Percentiles rank a stretch among this genome's conserved stretches.
These are phyloP conservation scores for Talaromyces sp. DNA, from an alignment of 2,329 filamentous ascomycete genomes.

Conservation along the genomic window DNA sequence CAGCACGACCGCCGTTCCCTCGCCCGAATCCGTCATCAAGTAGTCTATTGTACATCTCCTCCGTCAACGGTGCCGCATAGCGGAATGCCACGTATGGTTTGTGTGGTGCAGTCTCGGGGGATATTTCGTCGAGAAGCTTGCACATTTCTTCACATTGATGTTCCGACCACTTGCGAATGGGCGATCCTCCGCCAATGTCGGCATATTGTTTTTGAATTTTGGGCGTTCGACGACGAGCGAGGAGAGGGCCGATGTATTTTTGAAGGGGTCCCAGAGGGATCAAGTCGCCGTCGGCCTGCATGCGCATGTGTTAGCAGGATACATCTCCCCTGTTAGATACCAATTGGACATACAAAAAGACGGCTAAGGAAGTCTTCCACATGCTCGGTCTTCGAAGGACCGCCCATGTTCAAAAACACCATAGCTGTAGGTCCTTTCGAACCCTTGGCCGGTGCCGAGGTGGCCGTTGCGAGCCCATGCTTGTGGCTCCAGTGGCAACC, in stretches of 20 bases:
- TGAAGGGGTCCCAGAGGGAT: constrained; percentile 94
- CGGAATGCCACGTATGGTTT: constrained; percentile 97
- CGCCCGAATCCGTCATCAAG: constrained; percentile 85
- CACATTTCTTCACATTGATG: constrained; percentile 93
- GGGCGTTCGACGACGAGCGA: constrained; percentile 79
- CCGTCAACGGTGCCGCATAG: constrained; percentile 88
- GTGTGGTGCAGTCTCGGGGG: constrained; percentile 89
- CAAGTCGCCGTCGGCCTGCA: constrained; percentile 80
- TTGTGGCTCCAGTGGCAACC: constrained; percentile 20
- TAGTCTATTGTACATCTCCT: constrained; percentile 82
- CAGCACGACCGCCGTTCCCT: constrained; percentile 84
- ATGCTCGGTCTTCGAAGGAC: constrained; percentile 80
- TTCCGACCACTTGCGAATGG: constrained; percentile 97
- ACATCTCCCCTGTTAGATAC: constrained; percentile 9
- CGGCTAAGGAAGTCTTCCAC: constrained; percentile 85
- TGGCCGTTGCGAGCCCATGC: constrained; percentile 52
- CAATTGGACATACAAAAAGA: constrained; percentile 69
- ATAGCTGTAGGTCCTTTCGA: constrained; percentile 86
- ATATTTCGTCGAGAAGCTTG: constrained; percentile 87
- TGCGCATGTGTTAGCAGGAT: constrained; percentile 1
- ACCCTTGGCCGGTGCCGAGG: constrained; percentile 66
- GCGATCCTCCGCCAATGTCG: constrained; percentile 93
- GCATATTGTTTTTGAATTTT: constrained; percentile 97
- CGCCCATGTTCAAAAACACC: constrained; percentile 99
- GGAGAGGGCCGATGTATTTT: constrained; percentile 81